Base-by-base conservation (phyloP, 78 protist genomes). In the Anaeramoeba flamelloides region DNA sequence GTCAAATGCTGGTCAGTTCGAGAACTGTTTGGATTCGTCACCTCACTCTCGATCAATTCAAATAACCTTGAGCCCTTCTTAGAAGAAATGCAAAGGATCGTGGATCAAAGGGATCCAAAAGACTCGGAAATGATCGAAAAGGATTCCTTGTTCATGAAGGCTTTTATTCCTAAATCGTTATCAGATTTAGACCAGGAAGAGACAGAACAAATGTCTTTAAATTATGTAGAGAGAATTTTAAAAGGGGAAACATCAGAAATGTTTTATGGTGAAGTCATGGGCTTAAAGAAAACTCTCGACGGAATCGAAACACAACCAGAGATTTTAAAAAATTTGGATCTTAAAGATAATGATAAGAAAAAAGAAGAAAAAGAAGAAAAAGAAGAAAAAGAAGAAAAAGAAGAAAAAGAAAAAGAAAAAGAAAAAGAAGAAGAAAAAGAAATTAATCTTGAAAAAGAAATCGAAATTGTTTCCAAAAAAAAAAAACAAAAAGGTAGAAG, bases 391-490 rank as follows among this genome's bases (percentile, higher is more conserved):
- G 69, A 53, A 53, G 17, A 53, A 26, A 53, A 53, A 53, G 17
- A 53, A 8, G 69, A 53, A 53, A 53, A 53, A 26, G 17, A 53
- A 53, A 53, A 53, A 8, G 69, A 53, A 53, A 53, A 53, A 26
- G 69, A 53, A 53, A 53, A 53, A 26, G 69, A 53, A 53, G 17
- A 53, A 26, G 69, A 53, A 53, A 53, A 53, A n/a, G n/a, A n/a
- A n/a, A n/a, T n/a, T n/a, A n/a, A n/a, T n/a, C n/a, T n/a, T 53
- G 69, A 53, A 53, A 53, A 53, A 53, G 69, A 53, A 53, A 53
- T 53, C 17, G 69, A 53, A 53, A 53, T 26, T 53, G 69, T n/a
- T n/a, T n/a, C 8, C 8, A 53, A 17, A 53, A 53, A 53, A 53
- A 8, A 8, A 53, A 53, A 53, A 53, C 8, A 26, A 26, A 53